These are phyloP conservation scores for Salix purpurea DNA, from an alignment of 345 rosid species.

Conservation along the genomic window DNA sequence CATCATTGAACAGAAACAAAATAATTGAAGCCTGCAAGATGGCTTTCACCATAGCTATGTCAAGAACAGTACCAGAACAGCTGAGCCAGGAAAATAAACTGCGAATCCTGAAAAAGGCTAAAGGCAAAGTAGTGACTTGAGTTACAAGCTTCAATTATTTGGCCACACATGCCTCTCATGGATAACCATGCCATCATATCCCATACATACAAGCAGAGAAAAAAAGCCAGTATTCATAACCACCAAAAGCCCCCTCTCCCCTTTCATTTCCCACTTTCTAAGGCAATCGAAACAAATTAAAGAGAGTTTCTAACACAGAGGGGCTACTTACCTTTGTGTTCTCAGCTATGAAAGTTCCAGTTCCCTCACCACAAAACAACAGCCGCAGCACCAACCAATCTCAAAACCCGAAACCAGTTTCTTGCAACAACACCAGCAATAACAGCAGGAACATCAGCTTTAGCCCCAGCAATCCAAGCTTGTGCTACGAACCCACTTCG, in stretches of 20 bases:
- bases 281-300: background rate
- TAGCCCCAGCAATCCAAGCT: constrained; percentile 1
- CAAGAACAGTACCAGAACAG: background rate
- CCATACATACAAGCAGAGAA: constrained; percentile 45
- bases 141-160: constrained; percentile 25
- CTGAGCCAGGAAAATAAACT: background rate
- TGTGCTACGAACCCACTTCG: constrained; percentile 68
- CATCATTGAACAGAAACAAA: background rate
- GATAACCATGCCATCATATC: background rate
- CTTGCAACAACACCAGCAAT: constrained; percentile 24
- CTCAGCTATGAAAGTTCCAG: constrained; percentile 61
- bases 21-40: background rate
- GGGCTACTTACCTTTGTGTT: background rate
- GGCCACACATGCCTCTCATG: constrained; percentile 25
- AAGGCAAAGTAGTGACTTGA: constrained; percentile 29
- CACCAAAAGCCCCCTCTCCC: constrained; percentile 45
- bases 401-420: constrained; percentile 18
- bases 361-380: constrained; percentile 38
- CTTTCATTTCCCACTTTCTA: constrained; percentile 9
- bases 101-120: constrained; percentile 35
- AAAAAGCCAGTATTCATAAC: constrained; percentile 50
- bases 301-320: background rate
- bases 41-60: background rate
- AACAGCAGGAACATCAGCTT: constrained; percentile 15
- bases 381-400: constrained; percentile 16